Base-by-base conservation (phyloP, 306 rosid species). In the Inga laurina region DNA sequence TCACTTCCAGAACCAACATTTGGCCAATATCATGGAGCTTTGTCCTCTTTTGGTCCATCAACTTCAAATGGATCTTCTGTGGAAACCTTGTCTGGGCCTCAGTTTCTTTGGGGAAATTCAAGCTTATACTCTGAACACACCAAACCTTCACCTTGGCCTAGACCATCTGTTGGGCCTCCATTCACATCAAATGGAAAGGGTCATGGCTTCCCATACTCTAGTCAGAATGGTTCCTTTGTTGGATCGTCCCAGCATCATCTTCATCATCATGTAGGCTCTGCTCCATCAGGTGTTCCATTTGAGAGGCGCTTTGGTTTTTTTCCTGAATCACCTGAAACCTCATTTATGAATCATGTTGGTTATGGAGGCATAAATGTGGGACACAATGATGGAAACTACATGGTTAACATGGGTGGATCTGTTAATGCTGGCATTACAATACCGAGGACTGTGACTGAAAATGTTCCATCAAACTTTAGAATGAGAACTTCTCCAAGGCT, bases 81-180 rank as follows among this genome's bases (percentile, higher is more conserved):
- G 57, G 99, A 96, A 61, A 97, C 98, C 52, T 88, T 97, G 84
- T 91, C 99, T 54, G 98, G 98, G 81, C 95, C 94, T 75, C 99
- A 97, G 85, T 97, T 97, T 89, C 94, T 97, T 14, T 97, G 99
- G 99, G 99, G 99, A 85, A 97, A 89, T 81, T 92, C 98, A 76
- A 90, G 86, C 81, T 84, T 87, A 56, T 88, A 88, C 81, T 79
- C 97, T 0, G 94, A 89, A 81, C 94, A 74, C 34, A 73, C 87
- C 68, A 96, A 86, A 81, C 90, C 97, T 80, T 87, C 93, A 80
- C 97, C 92, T 75, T 91, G 96, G 98, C 85, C 91, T 32, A 86
- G 90, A 79, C 81, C 94, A 66, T 90, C 99, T 64, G 88, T 73
- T 21, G 94, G 94, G 77, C 89, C 82, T 75, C 91, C 91, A 68